A percentile compares a stretch with the other conserved stretches of the same genome.
Conservation (phyloP, 2,329 filamentous ascomycete species). For the Nothophaeocryptopus gaeumannii region DNA sequence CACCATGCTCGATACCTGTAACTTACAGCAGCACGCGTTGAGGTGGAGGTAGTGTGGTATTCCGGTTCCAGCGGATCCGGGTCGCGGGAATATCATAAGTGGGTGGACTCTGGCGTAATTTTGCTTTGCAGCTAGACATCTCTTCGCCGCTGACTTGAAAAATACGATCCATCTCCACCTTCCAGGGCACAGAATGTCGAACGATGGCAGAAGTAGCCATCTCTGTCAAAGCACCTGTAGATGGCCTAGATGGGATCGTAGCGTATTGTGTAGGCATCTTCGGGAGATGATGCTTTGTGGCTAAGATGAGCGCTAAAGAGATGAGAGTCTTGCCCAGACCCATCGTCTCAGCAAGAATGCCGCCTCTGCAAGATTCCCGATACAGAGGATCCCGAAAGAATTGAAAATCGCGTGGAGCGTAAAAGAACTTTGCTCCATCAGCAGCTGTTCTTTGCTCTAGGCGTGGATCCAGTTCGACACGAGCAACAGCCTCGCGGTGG, state of each 20-base stretch:
- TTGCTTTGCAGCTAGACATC: constrained; percentile 50
- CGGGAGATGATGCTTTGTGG: constrained; percentile 68
- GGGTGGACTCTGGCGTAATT: constrained; percentile 43
- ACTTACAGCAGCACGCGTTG: constrained; percentile 54
- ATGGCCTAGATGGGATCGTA: constrained; percentile 42
- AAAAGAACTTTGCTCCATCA: constrained; percentile 63
- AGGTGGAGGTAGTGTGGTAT: constrained; percentile 38
- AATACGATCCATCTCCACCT: constrained; percentile 57
- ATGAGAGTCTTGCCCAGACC: constrained; percentile 83
- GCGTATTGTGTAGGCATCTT: constrained; percentile 61
- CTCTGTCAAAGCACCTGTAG: constrained; percentile 63
- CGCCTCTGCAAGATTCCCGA: constrained; percentile 73
- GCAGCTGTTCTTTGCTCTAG: constrained; percentile 62
- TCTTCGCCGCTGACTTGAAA: constrained; percentile 51
- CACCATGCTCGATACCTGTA: too few species aligned
- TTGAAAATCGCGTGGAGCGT: constrained; percentile 61
- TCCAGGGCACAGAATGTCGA: constrained; percentile 68
- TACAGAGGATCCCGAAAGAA: constrained; percentile 64
- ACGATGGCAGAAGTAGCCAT: constrained; percentile 73
- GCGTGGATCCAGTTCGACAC: constrained; percentile 68
- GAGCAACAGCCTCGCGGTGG: constrained; percentile 68
- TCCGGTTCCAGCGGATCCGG: constrained; percentile 43
- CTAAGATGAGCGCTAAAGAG: constrained; percentile 67
- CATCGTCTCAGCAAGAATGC: constrained; percentile 79
- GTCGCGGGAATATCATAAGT: constrained; percentile 43